phyloP scores from a whole-genome alignment of 805 yeast species.

The Saccharomycopsis sp. region DNA sequence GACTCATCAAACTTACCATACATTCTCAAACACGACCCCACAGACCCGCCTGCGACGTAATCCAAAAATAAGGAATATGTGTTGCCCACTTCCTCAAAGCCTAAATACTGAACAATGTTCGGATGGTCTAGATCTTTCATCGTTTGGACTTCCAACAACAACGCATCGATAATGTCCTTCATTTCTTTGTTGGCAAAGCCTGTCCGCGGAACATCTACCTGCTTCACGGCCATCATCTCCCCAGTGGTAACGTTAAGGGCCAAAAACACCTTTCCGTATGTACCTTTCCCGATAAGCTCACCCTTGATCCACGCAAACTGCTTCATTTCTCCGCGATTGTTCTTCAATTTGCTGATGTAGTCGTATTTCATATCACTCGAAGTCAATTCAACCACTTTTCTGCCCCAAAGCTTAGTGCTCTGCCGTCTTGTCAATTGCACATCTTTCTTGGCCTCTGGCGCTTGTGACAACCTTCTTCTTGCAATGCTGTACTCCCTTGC shows the following conservation, averaged over 20 bases:
- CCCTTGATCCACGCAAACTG: constrained; percentile 98
- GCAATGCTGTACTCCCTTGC: constrained; percentile 83
- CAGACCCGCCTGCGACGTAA: constrained; percentile 97
- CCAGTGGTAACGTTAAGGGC: constrained; percentile 95
- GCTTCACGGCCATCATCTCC: constrained; percentile 98
- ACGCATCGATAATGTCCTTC: constrained; percentile 64
- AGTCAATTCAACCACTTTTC: constrained; percentile 81
- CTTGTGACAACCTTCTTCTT: constrained; percentile 32
- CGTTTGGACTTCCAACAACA: constrained; percentile 85
- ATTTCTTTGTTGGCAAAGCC: constrained; percentile 35
- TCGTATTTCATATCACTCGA: constrained; percentile 56
- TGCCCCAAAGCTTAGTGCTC: constrained; percentile 98
- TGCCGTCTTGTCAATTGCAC: constrained; percentile 48
- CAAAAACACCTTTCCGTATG: constrained; percentile 87
- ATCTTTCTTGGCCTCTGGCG: constrained; percentile 18
- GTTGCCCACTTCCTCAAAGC: constrained; percentile 69
- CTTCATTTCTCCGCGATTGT: constrained; percentile 57
- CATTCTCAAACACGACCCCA: constrained; percentile 72
- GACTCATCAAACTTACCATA: constrained; percentile 81
- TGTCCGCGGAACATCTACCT: constrained; percentile 59
- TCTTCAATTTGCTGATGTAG: constrained; percentile 55
- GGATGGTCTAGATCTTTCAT: constrained; percentile 89
- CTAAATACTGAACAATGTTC: constrained; percentile 92
- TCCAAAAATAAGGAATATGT: constrained; percentile 84
- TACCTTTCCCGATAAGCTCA: constrained; percentile 91